These are phyloP conservation scores for Coniophora puteana DNA, from an alignment of 1,284 basidiomycete species.

Conservation along the genomic window DNA sequence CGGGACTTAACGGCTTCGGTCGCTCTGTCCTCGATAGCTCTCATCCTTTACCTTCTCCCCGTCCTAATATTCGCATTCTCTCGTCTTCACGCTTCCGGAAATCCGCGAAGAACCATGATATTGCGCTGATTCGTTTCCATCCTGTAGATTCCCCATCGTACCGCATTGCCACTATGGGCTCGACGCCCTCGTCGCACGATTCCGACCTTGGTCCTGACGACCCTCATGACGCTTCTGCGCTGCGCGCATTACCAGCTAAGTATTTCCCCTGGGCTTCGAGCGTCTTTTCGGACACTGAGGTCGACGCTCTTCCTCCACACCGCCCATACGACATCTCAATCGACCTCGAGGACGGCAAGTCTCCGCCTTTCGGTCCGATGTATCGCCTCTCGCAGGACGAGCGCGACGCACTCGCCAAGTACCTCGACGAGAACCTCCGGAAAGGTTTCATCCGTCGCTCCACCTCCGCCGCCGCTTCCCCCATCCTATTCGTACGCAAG, in stretches of 20 bases:
- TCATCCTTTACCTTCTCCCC: neutral
- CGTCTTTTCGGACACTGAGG: constrained; percentile 22
- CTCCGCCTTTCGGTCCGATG: constrained; percentile 29
- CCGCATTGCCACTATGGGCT: neutral
- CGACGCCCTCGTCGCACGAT: neutral
- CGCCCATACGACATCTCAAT: constrained; percentile 20
- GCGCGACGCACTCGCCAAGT: constrained; percentile 30
- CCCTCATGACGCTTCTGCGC: no score
- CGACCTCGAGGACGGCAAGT: constrained; percentile 24
- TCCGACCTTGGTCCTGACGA: neutral
- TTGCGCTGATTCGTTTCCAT: neutral
- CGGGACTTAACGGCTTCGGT: constrained; percentile 1
- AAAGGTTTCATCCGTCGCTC: constrained; percentile 33
- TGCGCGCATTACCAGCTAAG: constrained; percentile 23
- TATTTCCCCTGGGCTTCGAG: constrained; percentile 15
- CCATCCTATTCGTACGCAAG: constrained; percentile 37
- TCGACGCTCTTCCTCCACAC: constrained; percentile 25
- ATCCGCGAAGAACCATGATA: no score
- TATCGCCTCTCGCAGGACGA: constrained; percentile 31
- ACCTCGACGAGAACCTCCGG: constrained; percentile 33
- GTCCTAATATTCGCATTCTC: neutral
- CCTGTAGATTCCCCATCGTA: neutral
- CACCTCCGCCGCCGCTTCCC: constrained; percentile 32
- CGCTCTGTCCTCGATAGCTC: neutral
- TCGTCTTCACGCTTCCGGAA: neutral